Percentiles rank a stretch among this genome's conserved stretches.
These are phyloP conservation scores for Pythium apleroticum DNA, from an alignment of 352 stramenopile species.

Conservation along the genomic window DNA sequence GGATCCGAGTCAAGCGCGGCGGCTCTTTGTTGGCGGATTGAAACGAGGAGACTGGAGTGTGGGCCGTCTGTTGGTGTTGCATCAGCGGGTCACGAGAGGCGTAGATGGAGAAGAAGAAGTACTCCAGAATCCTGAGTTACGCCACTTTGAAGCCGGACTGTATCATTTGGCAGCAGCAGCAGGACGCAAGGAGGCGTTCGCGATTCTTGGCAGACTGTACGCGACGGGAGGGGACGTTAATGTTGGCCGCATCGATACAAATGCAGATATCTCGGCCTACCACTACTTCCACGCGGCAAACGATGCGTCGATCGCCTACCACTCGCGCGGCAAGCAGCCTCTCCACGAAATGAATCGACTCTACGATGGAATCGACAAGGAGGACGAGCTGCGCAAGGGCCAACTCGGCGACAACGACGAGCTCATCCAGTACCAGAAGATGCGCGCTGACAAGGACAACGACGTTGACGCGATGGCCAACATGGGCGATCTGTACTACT, in stretches of 20 bases:
- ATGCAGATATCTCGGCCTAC: constrained; percentile 40
- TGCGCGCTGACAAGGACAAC: constrained; percentile 71
- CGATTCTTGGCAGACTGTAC: constrained; percentile 58
- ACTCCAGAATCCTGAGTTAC: background rate
- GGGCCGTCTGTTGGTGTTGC: constrained; percentile 7
- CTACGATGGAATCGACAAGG: constrained; percentile 53
- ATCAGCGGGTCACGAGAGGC: background rate
- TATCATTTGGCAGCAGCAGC: constrained; percentile 49
- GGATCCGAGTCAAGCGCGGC: background rate
- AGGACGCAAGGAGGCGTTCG: constrained; percentile 47
- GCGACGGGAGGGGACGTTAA: constrained; percentile 12
- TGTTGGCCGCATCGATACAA: background rate
- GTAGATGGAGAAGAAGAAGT: background rate
- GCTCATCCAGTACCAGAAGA: constrained; percentile 83
- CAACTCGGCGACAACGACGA: constrained; percentile 85
- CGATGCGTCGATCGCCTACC: constrained; percentile 48
- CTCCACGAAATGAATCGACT: constrained; percentile 75
- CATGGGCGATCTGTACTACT: constrained; percentile 91
- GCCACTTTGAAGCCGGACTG: constrained; percentile 32
- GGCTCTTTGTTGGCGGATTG: background rate
- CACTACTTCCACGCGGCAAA: constrained; percentile 62
- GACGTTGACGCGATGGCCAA: constrained; percentile 75
- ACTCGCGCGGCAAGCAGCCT: constrained; percentile 73
- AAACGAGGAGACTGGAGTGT: constrained; percentile 6
- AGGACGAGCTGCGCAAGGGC: constrained; percentile 42